Base-by-base conservation (phyloP, 2,329 filamentous ascomycete species). In the Whalleya microplaca region DNA sequence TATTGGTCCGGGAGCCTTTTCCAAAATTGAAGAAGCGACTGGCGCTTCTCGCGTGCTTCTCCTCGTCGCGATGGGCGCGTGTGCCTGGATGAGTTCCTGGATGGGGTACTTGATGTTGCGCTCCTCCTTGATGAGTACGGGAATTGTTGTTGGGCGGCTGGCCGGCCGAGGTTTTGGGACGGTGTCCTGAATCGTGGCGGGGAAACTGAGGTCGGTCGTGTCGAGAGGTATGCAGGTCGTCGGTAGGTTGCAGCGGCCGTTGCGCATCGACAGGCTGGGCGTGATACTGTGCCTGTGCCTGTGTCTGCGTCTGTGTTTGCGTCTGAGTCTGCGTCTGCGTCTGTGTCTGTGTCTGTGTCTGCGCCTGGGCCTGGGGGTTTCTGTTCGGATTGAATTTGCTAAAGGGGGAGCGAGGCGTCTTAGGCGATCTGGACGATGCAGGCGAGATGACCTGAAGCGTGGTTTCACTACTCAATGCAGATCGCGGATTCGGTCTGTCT, bases 1-100 rank as follows among this genome's bases (percentile, higher is more conserved):
- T 64, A 21, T 55, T 56, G 12, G 68, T 62, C 49, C 52, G 67
- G 14, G 64, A 64, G 32, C 59, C 49, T 51, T 70, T 71, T 14
- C 66, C 66, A 50, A 72, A 72, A 50, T 66, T 66, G 59, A 71
- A 72, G 47, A 72, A 72, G 48, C 70, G 70, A 41, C 70, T 72
- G 27, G 61, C 65, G 55, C 63, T 71, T 53, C 69, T 65, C 43
- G 69, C 55, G 53, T 71, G 70, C 47, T 70, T 72, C 58, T 72
- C 70, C 32, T 61, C 60, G n/a, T 68, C 67, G 21, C 55, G 54
- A 23, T 45, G 61, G 19, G 48, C 47, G 40, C 49, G 32, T 9
- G 41, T 21, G 47, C 60, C 58, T 19, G 63, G 51, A 23, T 64
- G 50, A 23, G 56, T 18, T n/a, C n/a, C n/a, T n/a, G n/a, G n/a